Conservation (phyloP, 2,329 filamentous ascomycete genomes). For the Monosporascus cannonballus region DNA sequence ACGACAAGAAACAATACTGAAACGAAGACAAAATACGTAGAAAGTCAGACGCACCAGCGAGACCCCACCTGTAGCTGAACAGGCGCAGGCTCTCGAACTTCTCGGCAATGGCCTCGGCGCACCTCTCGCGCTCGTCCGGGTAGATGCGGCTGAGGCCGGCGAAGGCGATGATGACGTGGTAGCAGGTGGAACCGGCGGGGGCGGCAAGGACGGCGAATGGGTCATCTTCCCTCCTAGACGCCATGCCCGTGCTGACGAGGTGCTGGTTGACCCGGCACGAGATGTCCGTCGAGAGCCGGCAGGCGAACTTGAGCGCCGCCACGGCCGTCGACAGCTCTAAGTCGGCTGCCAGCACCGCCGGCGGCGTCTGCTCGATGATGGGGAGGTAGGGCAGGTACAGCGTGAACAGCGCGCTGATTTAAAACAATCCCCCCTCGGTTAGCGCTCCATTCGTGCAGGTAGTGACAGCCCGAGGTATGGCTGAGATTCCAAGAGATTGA, state of each 20-base stretch:
- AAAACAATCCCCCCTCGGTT: too few relatives aligned
- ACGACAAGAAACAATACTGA: background rate
- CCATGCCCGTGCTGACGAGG: conserved; percentile 3
- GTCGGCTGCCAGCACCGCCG: conserved; percentile 7
- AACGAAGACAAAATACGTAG: background rate
- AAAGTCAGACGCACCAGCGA: conserved; percentile 21
- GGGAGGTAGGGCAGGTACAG: conserved; percentile 26
- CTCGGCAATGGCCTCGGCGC: conserved; percentile 22
- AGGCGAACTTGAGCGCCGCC: conserved; percentile 25
- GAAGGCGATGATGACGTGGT: conserved; percentile 23
- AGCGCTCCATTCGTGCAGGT: too few relatives aligned
- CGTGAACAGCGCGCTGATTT: conserved; percentile 22
- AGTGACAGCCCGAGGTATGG: too few relatives aligned
- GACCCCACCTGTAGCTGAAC: conserved; percentile 27
- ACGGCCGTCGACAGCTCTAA: conserved; percentile 20
- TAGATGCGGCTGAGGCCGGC: conserved; percentile 22
- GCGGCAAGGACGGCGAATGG: conserved; percentile 23
- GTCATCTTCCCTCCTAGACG: background rate
- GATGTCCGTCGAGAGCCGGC: conserved; percentile 27
- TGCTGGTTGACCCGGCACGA: conserved; percentile 25
- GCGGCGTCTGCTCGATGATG: conserved; percentile 17
- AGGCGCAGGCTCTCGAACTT: conserved; percentile 28
- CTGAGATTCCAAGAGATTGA: too few relatives aligned
- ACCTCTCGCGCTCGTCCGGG: conserved; percentile 19
- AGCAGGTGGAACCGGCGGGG: conserved; percentile 26